Base-by-base conservation (phyloP, 2,329 filamentous ascomycete genomes). In the Tolypocladium tundrense region DNA sequence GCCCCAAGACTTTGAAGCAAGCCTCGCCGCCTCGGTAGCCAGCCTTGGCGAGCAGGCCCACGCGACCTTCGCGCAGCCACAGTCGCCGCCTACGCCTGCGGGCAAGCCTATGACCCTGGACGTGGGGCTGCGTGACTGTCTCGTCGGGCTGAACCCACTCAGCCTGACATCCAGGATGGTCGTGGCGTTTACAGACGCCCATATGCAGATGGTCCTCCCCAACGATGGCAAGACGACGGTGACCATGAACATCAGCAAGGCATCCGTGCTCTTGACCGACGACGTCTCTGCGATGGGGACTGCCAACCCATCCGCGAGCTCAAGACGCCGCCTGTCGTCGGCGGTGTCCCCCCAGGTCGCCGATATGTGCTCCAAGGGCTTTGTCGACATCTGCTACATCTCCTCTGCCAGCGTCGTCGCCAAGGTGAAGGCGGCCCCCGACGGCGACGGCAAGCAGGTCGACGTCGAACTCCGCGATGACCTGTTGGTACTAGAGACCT, bases 401-500 rank as follows among this genome's bases (percentile, higher is more conserved):
- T 95, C 91, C 21, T 87, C 91, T 3, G 91, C 92, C 0, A 88
- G 85, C 60, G 82, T 85, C 1, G 75, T 77, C 2, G 78, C 94
- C 2, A 82, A 84, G 53, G 76, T 92, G 14, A 74, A 77, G 27
- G 77, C 77, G 2, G 76, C 76, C 1, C 57, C 63, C 5, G 80
- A 85, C 41, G 82, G 79, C 0, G 79, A 85, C 8, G 31, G 56
- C 37, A 88, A 86, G 62, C 82, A 84, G 45, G 72, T 97, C 16
- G 87, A 94, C 63, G 79, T 97, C 1, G 90, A 96, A 62, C 76
- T 97, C 53, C 85, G 85, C 60, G 92, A 96, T 66, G 88, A 96
- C 62, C 79, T 99, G 1, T 79, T 99, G 56, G 87, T 99, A 40
- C 75, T 99, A 8, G 94, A 99, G 72, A 95, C 92, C 1, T 99